phyloP scores from a whole-genome alignment of 2,329 filamentous ascomycete genomes.

The Botrytis cinerea region DNA sequence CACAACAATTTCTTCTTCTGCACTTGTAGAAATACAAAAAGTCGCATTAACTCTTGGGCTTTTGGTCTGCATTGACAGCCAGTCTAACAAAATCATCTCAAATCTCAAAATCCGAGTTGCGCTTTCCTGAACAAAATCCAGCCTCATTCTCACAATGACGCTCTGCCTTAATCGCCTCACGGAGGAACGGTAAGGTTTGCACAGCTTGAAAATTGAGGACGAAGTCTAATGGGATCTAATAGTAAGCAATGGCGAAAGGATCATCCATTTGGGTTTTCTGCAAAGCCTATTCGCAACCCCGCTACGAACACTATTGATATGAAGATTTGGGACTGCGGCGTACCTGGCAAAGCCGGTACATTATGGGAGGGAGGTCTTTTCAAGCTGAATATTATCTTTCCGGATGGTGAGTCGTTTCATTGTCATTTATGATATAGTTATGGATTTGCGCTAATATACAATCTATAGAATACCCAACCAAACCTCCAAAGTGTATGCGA shows the following conservation, averaged over 20 bases:
- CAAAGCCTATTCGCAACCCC: constrained; percentile 75
- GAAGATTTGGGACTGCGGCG: constrained; percentile 94
- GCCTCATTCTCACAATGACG: constrained; percentile 60
- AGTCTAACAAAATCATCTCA: neutral
- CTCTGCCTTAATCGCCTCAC: constrained; percentile 85
- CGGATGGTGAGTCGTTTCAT: constrained; percentile 68
- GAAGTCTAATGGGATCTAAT: constrained; percentile 7
- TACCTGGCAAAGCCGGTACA: constrained; percentile 94
- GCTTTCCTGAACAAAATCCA: constrained; percentile 9
- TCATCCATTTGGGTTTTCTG: constrained; percentile 97
- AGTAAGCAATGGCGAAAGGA: constrained; percentile 94
- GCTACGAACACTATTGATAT: constrained; percentile 81
- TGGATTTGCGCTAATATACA: constrained; percentile 32
- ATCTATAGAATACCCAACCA: constrained; percentile 87
- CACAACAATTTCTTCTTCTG: constrained; percentile 7
- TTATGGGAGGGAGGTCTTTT: constrained; percentile 98
- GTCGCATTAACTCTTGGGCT: neutral
- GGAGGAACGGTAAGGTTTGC: constrained; percentile 58
- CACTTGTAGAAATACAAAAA: neutral
- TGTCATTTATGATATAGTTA: neutral
- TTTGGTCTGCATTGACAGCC: neutral
- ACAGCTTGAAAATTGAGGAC: neutral
- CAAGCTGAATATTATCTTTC: constrained; percentile 90
- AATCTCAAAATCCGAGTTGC: neutral
- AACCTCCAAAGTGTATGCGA: constrained; percentile 91